Percentiles rank a stretch among this genome's conserved stretches.
These are phyloP conservation scores for Blastobotrys proliferans DNA, from an alignment of 1,139 yeast species.

Conservation along the genomic window DNA sequence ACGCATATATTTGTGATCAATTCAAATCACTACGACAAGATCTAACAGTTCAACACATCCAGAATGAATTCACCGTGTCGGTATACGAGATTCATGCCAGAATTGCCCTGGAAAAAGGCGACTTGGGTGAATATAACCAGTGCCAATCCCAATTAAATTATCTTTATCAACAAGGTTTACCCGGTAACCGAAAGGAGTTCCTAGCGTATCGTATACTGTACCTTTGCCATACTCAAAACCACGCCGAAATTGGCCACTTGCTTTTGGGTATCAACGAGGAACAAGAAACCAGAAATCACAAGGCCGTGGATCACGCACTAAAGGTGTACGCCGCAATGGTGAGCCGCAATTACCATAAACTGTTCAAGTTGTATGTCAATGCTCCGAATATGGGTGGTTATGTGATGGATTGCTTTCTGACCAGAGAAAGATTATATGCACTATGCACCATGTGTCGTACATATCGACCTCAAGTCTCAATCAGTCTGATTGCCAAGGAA, in stretches of 20 bases:
- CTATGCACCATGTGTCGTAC: slow-evolving; percentile 56
- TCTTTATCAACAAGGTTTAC: slow-evolving; percentile 46
- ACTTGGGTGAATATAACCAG: slow-evolving; percentile 92
- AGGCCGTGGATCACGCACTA: slow-evolving; percentile 43
- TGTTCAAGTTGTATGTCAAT: slow-evolving; percentile 44
- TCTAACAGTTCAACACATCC: slow-evolving; percentile 85
- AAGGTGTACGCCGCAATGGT: slow-evolving; percentile 42
- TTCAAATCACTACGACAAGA: slow-evolving; percentile 91
- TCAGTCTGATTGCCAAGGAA: slow-evolving; percentile 44
- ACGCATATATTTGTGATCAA: slow-evolving; percentile 81
- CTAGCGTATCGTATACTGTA: slow-evolving; percentile 73
- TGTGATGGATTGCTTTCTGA: slow-evolving; percentile 46
- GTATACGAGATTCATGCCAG: slow-evolving; percentile 88
- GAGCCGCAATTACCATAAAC: slow-evolving; percentile 49
- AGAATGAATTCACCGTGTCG: slow-evolving; percentile 66
- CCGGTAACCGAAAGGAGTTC: slow-evolving; percentile 54
- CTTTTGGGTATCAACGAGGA: slow-evolving; percentile 26
- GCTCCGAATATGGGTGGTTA: slow-evolving; percentile 43
- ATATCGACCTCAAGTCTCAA: slow-evolving; percentile 50
- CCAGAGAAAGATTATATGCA: slow-evolving; percentile 58
- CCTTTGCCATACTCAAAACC: slow-evolving; percentile 70
- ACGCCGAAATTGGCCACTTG: slow-evolving; percentile 31
- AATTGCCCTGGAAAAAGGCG: slow-evolving; percentile 76
- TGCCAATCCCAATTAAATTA: slow-evolving; percentile 76
- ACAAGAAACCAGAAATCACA: slow-evolving; percentile 24